These are phyloP conservation scores for Schizothecium vesticola DNA, from an alignment of 495 filamentous ascomycete genomes.

Conservation along the genomic window DNA sequence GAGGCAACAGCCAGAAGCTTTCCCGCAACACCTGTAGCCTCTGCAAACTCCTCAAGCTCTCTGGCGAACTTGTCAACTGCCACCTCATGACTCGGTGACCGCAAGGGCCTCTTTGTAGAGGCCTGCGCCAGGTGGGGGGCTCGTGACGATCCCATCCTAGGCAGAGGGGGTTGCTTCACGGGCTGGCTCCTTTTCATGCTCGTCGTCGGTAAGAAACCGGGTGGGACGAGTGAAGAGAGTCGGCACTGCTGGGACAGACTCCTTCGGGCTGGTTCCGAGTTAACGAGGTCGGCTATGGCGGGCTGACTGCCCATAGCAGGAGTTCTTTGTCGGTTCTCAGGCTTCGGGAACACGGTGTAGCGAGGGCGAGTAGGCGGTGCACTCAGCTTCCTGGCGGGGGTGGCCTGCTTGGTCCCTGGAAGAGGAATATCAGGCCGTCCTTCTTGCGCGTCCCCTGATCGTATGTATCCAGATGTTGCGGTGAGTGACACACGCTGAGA, in stretches of 20 bases:
- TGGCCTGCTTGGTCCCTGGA: background rate
- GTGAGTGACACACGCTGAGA: background rate
- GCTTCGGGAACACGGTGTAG: slow-evolving; percentile 17
- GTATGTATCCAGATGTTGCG: background rate
- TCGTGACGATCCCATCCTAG: background rate
- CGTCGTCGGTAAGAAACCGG: slow-evolving; percentile 9
- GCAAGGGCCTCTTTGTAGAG: slow-evolving; percentile 16
- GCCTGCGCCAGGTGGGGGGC: background rate
- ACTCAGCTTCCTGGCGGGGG: background rate
- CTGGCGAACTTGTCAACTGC: slow-evolving; percentile 36
- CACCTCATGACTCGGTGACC: slow-evolving; percentile 34
- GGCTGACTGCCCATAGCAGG: slow-evolving; percentile 19
- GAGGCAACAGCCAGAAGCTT: slow-evolving; percentile 26
- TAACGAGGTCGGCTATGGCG: slow-evolving; percentile 26
- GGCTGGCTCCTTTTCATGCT: background rate
- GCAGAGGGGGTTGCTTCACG: background rate
- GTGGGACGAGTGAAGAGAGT: slow-evolving; percentile 28
- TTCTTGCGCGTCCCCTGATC: background rate
- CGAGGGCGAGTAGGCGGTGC: slow-evolving; percentile 4
- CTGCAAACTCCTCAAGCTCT: slow-evolving; percentile 38
- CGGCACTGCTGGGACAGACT: slow-evolving; percentile 34
- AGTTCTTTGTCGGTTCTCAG: background rate
- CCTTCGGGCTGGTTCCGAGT: slow-evolving; percentile 33
- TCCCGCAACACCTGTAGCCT: slow-evolving; percentile 21
- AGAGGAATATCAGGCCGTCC: background rate